Base-by-base conservation (phyloP, 805 yeast species). In the Yueomyces sinensis region DNA sequence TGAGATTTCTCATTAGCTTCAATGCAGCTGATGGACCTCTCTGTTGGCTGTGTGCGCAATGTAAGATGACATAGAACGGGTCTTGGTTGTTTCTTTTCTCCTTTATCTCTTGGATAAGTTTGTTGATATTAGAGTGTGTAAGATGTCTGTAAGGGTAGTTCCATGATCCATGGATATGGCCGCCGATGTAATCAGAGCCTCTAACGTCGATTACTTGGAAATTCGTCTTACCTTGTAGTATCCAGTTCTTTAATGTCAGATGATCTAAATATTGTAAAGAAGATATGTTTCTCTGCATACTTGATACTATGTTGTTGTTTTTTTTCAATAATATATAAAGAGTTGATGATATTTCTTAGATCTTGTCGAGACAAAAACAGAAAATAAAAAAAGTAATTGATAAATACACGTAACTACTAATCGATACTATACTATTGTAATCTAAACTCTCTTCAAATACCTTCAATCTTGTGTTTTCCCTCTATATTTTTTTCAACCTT, bases 41-140 rank as follows among this genome's bases (percentile, higher is more conserved):
- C 39, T 79, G 93, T 56, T 91, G 97, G 3, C 93, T 78, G 22
- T 82, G 64, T 20, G 87, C 86, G 56, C 98, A 89, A 54, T 91
- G 95, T 59, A 89, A 91, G 0, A 91, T 79, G 11, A 52, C 51
- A 27, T 48, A 42, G 34, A 2, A 38, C 59, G 3, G 17, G 9
- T 6, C 11, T 23, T 7, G 29, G 5, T 56, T 49, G 4, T 54
- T 7, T 19, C 36, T 32, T 5, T 45, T 37, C n/a, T 49, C 52
- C 9, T 56, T 49, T 28, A 69, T 62, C 5, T 59, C 61, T 2
- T 63, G 63, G n/a, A 66, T 46, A 16, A 56, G 58, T 31, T 52
- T 91, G 78, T 32, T 65, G 65, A 53, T 76, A 74, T 47, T 80
- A 84, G 23, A 94, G 76, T 64, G 54, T 29, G 37, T 31, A 13